These are phyloP conservation scores for Chamaecrista fasciculata DNA, from an alignment of 306 rosid genomes.

Conservation along the genomic window DNA sequence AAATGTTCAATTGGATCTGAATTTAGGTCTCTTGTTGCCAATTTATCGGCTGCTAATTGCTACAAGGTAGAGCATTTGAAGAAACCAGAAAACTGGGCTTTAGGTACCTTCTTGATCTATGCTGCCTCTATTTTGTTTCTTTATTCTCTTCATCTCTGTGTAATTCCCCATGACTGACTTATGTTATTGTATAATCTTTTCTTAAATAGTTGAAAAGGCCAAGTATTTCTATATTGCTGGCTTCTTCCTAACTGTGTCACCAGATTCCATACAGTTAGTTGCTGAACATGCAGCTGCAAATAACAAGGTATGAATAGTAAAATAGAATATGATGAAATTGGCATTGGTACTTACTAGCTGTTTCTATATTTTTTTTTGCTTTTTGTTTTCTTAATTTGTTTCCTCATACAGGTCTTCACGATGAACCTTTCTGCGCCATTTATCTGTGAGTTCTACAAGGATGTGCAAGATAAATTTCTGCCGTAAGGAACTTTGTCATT, in stretches of 20 bases:
- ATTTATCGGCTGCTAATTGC: conserved; percentile 94
- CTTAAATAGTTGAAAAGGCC: conserved; percentile 79
- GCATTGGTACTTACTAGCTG: conserved; percentile 9
- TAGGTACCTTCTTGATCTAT: conserved; percentile 49
- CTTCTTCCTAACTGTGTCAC: conserved; percentile 91
- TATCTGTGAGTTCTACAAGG: conserved; percentile 91
- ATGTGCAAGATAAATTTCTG: conserved; percentile 62
- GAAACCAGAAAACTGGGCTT: conserved; percentile 86
- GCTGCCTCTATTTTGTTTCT: background rate
- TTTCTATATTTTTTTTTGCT: background rate
- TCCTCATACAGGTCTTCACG: conserved; percentile 56
- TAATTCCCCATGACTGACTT: conserved; percentile 21
- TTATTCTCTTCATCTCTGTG: conserved; percentile 8
- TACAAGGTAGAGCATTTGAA: conserved; percentile 84
- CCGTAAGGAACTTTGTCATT: conserved; percentile 52
- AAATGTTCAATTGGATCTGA: conserved; percentile 14
- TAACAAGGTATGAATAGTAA: conserved; percentile 75
- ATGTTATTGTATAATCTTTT: conserved; percentile 11
- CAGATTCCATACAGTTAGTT: conserved; percentile 88
- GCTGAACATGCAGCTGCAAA: conserved; percentile 85
- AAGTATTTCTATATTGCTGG: conserved; percentile 89
- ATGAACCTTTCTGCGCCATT: conserved; percentile 98
- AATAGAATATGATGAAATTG: conserved; percentile 18
- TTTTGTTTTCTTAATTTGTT: background rate
- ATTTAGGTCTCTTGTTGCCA: conserved; percentile 85